A percentile compares a stretch with the other conserved stretches of the same genome.
Evolutionary conservation across 768 basidiomycete species (phyloP).

Genomic region (Fomitopsis serialis): DNA sequence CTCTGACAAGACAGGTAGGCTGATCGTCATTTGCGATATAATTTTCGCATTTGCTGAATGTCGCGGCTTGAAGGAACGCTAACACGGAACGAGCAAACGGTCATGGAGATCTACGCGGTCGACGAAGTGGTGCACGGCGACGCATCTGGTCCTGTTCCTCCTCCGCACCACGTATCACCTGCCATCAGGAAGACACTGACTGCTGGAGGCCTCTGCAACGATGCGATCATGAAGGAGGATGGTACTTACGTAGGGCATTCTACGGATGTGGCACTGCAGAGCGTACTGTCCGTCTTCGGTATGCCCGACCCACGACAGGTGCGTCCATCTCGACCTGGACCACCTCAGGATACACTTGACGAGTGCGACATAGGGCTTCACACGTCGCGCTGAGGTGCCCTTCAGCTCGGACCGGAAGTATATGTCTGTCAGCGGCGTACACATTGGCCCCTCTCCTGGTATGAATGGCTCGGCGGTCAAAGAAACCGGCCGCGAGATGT

Average conservation of each 20-base stretch:
- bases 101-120: constrained; percentile 81
- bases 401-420: constrained; percentile 94
- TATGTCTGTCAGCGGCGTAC: constrained; percentile 84
- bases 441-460: constrained; percentile 33
- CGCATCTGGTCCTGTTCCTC: constrained; percentile 35
- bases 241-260: constrained; percentile 80
- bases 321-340: constrained; percentile 21
- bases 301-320: constrained; percentile 69
- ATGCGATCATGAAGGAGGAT: constrained; percentile 66
- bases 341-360: no score
- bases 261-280: constrained; percentile 89
- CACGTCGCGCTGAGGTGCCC: constrained; percentile 70
- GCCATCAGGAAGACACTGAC: constrained; percentile 74
- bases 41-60: neutral
- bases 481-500: constrained; percentile 55
- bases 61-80: constrained; percentile 55
- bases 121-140: constrained; percentile 76
- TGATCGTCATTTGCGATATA: neutral
- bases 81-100: constrained; percentile 95
- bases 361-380: constrained; percentile 45
- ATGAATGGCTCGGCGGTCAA: constrained; percentile 18
- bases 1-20: constrained; percentile 89
- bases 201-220: constrained; percentile 88
- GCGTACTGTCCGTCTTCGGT: constrained; percentile 64
- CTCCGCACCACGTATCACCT: constrained; percentile 39